These are phyloP conservation scores for Mortierella sp. DNA, from an alignment of 371 early-diverging fungal genomes.

Conservation along the genomic window DNA sequence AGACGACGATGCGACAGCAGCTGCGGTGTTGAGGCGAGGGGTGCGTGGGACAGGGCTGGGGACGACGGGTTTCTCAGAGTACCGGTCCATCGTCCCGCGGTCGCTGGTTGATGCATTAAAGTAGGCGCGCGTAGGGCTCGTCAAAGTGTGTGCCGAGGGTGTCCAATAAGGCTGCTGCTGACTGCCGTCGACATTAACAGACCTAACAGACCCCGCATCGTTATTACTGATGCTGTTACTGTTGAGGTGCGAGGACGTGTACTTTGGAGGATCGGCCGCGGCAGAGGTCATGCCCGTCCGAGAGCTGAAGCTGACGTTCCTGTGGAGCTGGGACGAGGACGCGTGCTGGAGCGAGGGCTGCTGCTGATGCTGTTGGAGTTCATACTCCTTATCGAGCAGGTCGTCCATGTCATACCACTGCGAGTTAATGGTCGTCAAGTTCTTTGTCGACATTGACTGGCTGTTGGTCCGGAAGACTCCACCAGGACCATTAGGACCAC, in stretches of 20 bases:
- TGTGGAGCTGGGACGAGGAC: constrained; percentile 6
- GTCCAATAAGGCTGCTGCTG: too few species aligned
- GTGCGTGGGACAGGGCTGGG: constrained; percentile 40
- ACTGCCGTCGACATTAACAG: too few species aligned
- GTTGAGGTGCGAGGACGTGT: constrained; percentile 22
- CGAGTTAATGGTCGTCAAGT: constrained; percentile 14
- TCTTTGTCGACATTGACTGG: constrained; percentile 11
- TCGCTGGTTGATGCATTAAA: background rate
- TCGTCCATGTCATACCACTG: constrained; percentile 58
- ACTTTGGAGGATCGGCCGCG: constrained; percentile 21
- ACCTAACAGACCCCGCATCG: too few species aligned
- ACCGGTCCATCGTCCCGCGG: background rate
- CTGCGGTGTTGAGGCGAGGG: constrained; percentile 26
- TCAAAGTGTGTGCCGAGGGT: constrained; percentile 24
- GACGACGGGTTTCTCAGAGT: constrained; percentile 39
- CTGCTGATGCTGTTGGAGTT: constrained; percentile 17
- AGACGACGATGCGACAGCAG: constrained; percentile 28
- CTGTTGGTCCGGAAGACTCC: constrained; percentile 11
- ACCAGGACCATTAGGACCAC: background rate
- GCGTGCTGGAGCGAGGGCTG: background rate
- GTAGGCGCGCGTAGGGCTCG: constrained; percentile 18
- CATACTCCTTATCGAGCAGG: constrained; percentile 48
- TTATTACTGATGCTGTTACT: background rate
- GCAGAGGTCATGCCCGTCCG: background rate
- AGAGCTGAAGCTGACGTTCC: constrained; percentile 26